A percentile compares a stretch with the other conserved stretches of the same genome.
phyloP scores from a whole-genome alignment of 371 early-diverging fungal genomes.

The Haplosporangium sp. region DNA sequence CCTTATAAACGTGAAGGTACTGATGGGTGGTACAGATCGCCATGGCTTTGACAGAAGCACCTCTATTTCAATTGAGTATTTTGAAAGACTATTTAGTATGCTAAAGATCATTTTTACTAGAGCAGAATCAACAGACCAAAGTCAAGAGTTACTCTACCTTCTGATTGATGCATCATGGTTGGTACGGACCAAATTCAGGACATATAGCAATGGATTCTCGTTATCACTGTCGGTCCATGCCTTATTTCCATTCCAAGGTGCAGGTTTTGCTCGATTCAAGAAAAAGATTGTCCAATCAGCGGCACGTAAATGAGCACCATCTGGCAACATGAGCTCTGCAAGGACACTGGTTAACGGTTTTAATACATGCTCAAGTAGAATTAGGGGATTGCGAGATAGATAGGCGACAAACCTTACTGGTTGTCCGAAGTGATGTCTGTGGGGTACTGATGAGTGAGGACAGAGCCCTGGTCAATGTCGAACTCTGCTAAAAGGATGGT shows the following conservation, averaged over 20 bases:
- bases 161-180: conserved; percentile 87
- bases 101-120: too few relatives aligned
- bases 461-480: conserved; percentile 92
- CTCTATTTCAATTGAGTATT: conserved; percentile 41
- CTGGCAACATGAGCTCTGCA: conserved; percentile 96
- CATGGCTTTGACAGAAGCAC: conserved; percentile 94
- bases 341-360: conserved; percentile 65
- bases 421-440: conserved; percentile 85
- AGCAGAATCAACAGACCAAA: background rate
- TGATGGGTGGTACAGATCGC: conserved; percentile 91
- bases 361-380: too few relatives aligned
- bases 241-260: conserved; percentile 59
- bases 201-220: conserved; percentile 81
- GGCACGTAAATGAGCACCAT: conserved; percentile 91
- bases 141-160: conserved; percentile 58
- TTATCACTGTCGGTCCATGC: conserved; percentile 58
- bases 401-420: conserved; percentile 67
- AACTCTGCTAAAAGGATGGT: conserved; percentile 93
- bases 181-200: conserved; percentile 90
- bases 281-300: conserved; percentile 97
- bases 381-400: background rate
- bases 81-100: too few relatives aligned
- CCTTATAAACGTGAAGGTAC: conserved; percentile 94
- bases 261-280: conserved; percentile 80
- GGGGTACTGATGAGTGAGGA: conserved; percentile 89